Conservation (phyloP, 805 yeast species). For the Metschnikowia borealis region DNA sequence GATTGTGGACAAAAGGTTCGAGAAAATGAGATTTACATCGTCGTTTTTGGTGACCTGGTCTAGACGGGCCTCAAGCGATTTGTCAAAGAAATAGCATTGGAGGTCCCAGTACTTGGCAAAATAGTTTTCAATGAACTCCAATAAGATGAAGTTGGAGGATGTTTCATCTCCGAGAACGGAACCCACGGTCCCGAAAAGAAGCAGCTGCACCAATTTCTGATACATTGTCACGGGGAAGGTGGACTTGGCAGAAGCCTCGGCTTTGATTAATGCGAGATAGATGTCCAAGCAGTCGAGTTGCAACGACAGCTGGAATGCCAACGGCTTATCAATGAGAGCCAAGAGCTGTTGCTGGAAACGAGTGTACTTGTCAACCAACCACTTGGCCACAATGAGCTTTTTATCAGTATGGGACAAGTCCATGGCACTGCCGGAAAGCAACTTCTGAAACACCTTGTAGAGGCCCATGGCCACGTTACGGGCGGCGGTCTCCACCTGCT, state of each 20-base stretch:
- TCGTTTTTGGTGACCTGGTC: neutral
- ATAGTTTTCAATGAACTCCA: conserved; percentile 50
- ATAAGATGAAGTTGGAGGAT: conserved; percentile 43
- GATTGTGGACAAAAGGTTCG: conserved; percentile 40
- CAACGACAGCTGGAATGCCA: conserved; percentile 47
- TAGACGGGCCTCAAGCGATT: conserved; percentile 18
- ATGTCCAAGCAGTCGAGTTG: conserved; percentile 53
- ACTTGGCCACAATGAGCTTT: conserved; percentile 48
- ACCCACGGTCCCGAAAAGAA: conserved; percentile 30
- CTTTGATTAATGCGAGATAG: conserved; percentile 49
- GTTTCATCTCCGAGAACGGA: conserved; percentile 44
- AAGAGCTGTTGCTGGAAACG: conserved; percentile 46
- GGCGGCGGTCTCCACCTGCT: conserved; percentile 26
- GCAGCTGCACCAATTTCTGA: conserved; percentile 35
- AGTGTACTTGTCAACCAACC: conserved; percentile 61
- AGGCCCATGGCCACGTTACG: conserved; percentile 42
- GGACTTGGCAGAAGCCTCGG: conserved; percentile 52
- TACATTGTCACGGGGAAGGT: conserved; percentile 59
- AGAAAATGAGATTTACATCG: conserved; percentile 21
- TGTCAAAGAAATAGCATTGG: conserved; percentile 66
- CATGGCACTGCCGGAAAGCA: conserved; percentile 40
- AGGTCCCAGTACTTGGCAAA: conserved; percentile 68
- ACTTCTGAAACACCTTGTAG: conserved; percentile 44
- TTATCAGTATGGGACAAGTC: conserved; percentile 38
- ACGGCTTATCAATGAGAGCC: conserved; percentile 34